phyloP scores from a whole-genome alignment of 139 green algal genomes.

The Zygnema circumcarinatum region DNA sequence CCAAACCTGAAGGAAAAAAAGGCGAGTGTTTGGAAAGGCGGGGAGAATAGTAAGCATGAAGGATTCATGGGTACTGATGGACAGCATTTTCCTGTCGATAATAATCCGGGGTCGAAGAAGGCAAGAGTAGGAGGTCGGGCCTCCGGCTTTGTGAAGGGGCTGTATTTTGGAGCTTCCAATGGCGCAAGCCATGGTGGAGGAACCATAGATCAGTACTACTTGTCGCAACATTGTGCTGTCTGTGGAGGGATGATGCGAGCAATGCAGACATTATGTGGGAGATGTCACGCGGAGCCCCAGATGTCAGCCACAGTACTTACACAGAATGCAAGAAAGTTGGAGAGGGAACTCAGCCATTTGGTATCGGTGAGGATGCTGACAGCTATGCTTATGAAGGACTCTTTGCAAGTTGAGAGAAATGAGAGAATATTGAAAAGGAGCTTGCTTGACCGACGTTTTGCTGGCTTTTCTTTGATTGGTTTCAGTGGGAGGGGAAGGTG shows the following conservation, averaged over 20 bases:
- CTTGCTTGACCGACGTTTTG: not conserved
- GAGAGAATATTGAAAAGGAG: no score
- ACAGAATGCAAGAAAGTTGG: constrained; percentile 6
- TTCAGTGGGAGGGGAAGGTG: not conserved
- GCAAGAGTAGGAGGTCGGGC: not conserved
- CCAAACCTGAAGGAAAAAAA: not conserved
- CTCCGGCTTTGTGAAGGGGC: not conserved
- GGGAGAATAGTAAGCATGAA: not conserved
- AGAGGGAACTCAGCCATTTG: constrained; percentile 23
- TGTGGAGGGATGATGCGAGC: constrained; percentile 84
- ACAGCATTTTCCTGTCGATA: not conserved
- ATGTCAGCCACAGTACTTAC: constrained; percentile 22
- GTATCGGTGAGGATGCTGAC: no score
- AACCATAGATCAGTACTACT: constrained; percentile 92
- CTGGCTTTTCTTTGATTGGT: not conserved
- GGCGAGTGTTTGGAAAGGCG: not conserved
- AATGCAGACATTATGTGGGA: constrained; percentile 8
- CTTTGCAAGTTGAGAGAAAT: no score
- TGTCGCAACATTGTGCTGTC: constrained; percentile 88
- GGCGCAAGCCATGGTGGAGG: not conserved
- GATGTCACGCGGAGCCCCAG: not conserved
- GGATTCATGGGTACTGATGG: not conserved
- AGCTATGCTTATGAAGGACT: no score
- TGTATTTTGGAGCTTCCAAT: constrained; percentile 1
- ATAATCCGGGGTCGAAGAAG: constrained; percentile 20